phyloP scores from a whole-genome alignment of 2,329 filamentous ascomycete species.

The Aspergillus vadensis region DNA sequence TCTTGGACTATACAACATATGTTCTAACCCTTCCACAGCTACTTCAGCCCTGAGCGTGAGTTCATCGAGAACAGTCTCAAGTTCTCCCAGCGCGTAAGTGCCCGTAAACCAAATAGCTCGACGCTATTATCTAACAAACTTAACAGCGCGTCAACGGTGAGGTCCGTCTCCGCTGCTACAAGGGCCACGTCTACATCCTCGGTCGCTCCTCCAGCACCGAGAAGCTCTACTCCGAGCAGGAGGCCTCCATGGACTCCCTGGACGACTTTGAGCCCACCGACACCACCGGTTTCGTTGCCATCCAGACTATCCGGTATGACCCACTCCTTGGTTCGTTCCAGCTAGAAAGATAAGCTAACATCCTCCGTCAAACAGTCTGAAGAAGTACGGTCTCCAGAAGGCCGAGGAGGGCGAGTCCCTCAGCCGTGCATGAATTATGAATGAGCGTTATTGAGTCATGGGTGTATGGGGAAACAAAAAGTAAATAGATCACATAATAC shows the following conservation, averaged over 20 bases:
- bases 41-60: conserved; percentile 71
- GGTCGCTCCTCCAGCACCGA: conserved; percentile 63
- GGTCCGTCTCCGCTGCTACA: conserved; percentile 66
- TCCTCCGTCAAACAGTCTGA: conserved; percentile 33
- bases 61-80: conserved; percentile 68
- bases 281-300: conserved; percentile 63
- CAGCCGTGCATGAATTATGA: conserved; percentile 16
- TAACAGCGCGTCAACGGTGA: conserved; percentile 57
- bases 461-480: background rate
- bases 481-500: background rate
- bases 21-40: conserved; percentile 30
- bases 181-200: conserved; percentile 61
- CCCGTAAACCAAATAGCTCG: too few relatives aligned
- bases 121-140: conserved; percentile 8
- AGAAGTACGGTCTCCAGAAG: conserved; percentile 46
- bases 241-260: conserved; percentile 70
- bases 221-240: conserved; percentile 69
- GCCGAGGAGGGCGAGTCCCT: conserved; percentile 20
- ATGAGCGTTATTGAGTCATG: background rate
- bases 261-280: conserved; percentile 67
- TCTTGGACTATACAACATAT: too few relatives aligned
- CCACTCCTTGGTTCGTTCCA: background rate
- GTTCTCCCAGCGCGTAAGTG: conserved; percentile 55
- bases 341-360: background rate
- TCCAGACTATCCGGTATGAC: conserved; percentile 35